A percentile compares a stretch with the other conserved stretches of the same genome.
Conservation (phyloP, 192 early-diverging fungal species). For the Pilaira anomala region DNA sequence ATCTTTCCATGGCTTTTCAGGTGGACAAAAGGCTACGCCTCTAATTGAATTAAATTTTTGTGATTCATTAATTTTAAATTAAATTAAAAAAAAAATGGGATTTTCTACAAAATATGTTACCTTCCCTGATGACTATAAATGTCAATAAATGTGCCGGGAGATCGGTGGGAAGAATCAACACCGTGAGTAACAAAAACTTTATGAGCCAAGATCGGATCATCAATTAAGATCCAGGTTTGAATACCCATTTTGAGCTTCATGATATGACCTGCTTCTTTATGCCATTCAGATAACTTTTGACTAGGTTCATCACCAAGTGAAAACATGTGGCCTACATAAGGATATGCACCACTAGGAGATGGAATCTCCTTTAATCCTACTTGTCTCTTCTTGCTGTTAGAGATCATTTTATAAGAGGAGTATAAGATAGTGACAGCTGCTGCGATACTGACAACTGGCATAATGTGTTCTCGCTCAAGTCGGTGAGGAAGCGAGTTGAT, state of each 20-base stretch:
- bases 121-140: not conserved
- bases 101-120: too few relatives aligned
- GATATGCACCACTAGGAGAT: not conserved
- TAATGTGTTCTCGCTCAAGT: not conserved
- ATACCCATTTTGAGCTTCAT: conserved; percentile 11
- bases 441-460: not conserved
- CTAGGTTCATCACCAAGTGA: not conserved
- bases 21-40: too few relatives aligned
- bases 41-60: not conserved
- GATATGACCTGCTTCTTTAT: not conserved
- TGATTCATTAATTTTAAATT: not conserved
- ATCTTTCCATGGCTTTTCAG: too few relatives aligned
- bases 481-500: too few relatives aligned
- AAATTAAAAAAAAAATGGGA: too few relatives aligned
- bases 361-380: not conserved
- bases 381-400: not conserved
- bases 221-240: conserved; percentile 1
- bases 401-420: not conserved
- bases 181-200: conserved; percentile 20
- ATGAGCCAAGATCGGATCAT: conserved; percentile 7
- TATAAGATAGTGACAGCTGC: not conserved
- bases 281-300: not conserved
- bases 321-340: not conserved
- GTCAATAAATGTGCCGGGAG: not conserved
- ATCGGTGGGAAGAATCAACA: not conserved